These are phyloP conservation scores for Trichoderma koningii DNA, from an alignment of 2,329 filamentous ascomycete genomes.

Conservation along the genomic window DNA sequence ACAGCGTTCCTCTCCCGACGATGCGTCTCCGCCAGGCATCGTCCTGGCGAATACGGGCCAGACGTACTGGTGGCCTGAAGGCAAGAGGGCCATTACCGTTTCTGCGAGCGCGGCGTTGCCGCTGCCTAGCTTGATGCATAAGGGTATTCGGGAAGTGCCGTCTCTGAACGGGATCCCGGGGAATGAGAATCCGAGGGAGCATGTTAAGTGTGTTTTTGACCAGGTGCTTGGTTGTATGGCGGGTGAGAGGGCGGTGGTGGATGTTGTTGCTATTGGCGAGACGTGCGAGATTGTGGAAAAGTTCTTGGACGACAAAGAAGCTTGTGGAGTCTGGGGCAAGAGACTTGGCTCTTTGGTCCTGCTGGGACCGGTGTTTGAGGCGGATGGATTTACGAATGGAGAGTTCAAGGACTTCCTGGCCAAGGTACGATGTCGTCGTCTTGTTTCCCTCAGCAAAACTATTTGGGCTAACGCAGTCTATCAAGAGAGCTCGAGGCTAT, in stretches of 20 bases:
- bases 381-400: slow-evolving; percentile 45
- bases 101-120: slow-evolving; percentile 60
- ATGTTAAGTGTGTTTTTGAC: slow-evolving; percentile 69
- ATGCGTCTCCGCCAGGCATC: slow-evolving; percentile 55
- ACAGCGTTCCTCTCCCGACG: slow-evolving; percentile 40
- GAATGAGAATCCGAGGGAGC: slow-evolving; percentile 59
- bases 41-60: slow-evolving; percentile 79
- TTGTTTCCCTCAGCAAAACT: slow-evolving; percentile 2
- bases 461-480: slow-evolving; percentile 22
- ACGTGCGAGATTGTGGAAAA: slow-evolving; percentile 59
- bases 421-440: slow-evolving; percentile 44
- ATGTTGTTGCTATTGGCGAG: slow-evolving; percentile 71
- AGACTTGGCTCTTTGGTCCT: slow-evolving; percentile 53
- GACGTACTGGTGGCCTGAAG: slow-evolving; percentile 71
- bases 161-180: slow-evolving; percentile 62
- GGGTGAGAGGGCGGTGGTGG: slow-evolving; percentile 55
- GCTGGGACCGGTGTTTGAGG: slow-evolving; percentile 50
- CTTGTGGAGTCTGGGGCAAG: slow-evolving; percentile 49
- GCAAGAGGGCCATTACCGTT: slow-evolving; percentile 60
- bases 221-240: slow-evolving; percentile 57
- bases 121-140: slow-evolving; percentile 63
- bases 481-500: slow-evolving; percentile 63
- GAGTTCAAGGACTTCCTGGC: slow-evolving; percentile 53
- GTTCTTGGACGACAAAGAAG: slow-evolving; percentile 59
- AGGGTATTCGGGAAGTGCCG: slow-evolving; percentile 53